Percentiles rank a stretch among this genome's conserved stretches.
phyloP scores from a whole-genome alignment of 495 filamentous ascomycete genomes.

The Annulohypoxylon maeteangense region DNA sequence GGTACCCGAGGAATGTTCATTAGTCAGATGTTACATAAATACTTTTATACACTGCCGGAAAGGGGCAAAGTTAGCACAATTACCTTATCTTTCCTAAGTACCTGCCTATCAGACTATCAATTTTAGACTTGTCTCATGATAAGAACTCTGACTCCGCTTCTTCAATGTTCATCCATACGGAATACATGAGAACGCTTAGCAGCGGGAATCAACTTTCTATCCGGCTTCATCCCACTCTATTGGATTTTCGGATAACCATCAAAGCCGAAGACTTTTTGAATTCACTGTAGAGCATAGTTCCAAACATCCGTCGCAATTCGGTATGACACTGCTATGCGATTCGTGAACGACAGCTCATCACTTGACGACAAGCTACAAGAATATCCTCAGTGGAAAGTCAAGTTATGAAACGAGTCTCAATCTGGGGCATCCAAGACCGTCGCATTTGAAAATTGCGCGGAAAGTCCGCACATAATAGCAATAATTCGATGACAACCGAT shows the following conservation, averaged over 20 bases:
- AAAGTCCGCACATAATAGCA: background rate
- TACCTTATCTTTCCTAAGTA: slow-evolving; percentile 25
- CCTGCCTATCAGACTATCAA: slow-evolving; percentile 19
- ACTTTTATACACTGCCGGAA: slow-evolving; percentile 17
- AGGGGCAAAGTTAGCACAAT: slow-evolving; percentile 3
- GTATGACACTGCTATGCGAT: background rate
- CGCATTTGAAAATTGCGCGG: background rate
- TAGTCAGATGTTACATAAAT: slow-evolving; percentile 33
- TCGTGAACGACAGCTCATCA: background rate
- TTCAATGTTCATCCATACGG: background rate
- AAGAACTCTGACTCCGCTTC: slow-evolving; percentile 4
- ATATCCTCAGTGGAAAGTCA: background rate
- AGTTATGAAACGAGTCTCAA: background rate
- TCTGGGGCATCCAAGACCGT: background rate
- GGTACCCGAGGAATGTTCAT: slow-evolving; percentile 2
- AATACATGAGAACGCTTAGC: background rate
- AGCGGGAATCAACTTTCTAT: background rate
- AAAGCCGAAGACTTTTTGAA: background rate
- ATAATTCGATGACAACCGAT: background rate
- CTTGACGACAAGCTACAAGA: background rate
- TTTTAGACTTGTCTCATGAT: slow-evolving; percentile 8
- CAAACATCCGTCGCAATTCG: slow-evolving; percentile 66
- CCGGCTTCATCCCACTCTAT: background rate
- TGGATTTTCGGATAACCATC: background rate
- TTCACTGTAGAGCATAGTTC: slow-evolving; percentile 60